phyloP scores from a whole-genome alignment of 768 basidiomycete genomes.

The Tylopilus subfusipes region DNA sequence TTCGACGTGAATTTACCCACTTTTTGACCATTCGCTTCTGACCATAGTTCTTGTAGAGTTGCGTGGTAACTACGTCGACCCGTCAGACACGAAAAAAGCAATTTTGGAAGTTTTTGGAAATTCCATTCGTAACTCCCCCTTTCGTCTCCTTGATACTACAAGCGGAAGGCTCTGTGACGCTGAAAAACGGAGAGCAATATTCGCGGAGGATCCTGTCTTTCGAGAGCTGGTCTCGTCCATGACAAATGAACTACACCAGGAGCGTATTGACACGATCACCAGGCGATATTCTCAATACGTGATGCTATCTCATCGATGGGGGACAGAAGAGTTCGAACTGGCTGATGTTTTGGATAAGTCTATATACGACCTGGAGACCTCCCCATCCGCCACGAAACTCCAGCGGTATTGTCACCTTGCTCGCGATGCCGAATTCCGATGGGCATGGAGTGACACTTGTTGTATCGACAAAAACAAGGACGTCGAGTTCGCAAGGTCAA shows the following conservation, averaged over 20 bases:
- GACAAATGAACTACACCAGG: conserved; percentile 1
- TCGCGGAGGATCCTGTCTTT: conserved; percentile 9
- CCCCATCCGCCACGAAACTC: conserved; percentile 11
- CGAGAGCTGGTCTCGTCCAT: conserved; percentile 16
- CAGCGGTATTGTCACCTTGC: conserved; percentile 17
- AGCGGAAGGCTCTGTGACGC: conserved; percentile 18
- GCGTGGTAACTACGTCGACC: conserved; percentile 9
- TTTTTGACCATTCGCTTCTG: background rate
- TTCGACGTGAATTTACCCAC: conserved; percentile 7
- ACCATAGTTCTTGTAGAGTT: conserved; percentile 2
- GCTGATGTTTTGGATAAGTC: conserved; percentile 11
- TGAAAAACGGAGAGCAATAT: conserved; percentile 11
- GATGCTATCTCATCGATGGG: conserved; percentile 27
- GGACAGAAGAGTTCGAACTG: conserved; percentile 7
- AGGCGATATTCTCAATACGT: conserved; percentile 12
- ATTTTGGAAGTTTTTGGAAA: background rate
- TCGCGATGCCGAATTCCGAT: conserved; percentile 7
- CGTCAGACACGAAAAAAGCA: background rate
- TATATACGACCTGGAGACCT: conserved; percentile 7
- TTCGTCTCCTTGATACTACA: conserved; percentile 21
- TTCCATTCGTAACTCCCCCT: background rate
- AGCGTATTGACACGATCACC: conserved; percentile 5
- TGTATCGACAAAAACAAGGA: conserved; percentile 21
- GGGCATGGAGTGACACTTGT: conserved; percentile 26
- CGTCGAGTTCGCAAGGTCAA: conserved; percentile 17